These are phyloP conservation scores for Hibiscus mutabilis DNA, from an alignment of 345 rosid genomes.

Conservation along the genomic window DNA sequence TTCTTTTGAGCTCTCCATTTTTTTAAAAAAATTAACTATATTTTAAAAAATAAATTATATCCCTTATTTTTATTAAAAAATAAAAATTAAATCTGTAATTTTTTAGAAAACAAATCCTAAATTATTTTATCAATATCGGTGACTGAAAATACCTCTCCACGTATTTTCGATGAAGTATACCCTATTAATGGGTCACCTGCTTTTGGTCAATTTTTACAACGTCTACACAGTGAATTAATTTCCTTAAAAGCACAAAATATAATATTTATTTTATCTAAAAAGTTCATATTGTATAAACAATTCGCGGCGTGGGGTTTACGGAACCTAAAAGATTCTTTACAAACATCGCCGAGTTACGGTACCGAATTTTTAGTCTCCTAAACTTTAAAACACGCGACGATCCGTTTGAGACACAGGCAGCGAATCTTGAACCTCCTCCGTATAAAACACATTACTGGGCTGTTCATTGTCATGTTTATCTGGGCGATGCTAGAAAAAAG, in stretches of 20 bases:
- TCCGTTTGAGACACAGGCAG: slow-evolving; percentile 7
- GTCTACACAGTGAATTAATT: background rate
- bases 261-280: background rate
- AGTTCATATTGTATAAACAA: slow-evolving; percentile 10
- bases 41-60: no score
- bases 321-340: slow-evolving; percentile 21
- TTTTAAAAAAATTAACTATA: no score
- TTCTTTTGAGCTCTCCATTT: no score
- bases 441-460: background rate
- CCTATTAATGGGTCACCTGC: background rate
- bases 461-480: slow-evolving; percentile 23
- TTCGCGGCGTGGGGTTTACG: slow-evolving; percentile 46
- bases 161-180: background rate
- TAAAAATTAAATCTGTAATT: no score
- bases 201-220: background rate
- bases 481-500: slow-evolving; percentile 8
- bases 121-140: no score
- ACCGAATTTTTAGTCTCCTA: slow-evolving; percentile 5
- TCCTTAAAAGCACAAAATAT: background rate
- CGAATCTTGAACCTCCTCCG: slow-evolving; percentile 40
- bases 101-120: no score
- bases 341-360: background rate
- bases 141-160: background rate
- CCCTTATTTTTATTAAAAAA: no score
- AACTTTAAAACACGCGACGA: slow-evolving; percentile 26